Evolutionary conservation across 2,329 filamentous ascomycete genomes (phyloP).

Genomic region (Dryadomyces quercus-mongolicae): DNA sequence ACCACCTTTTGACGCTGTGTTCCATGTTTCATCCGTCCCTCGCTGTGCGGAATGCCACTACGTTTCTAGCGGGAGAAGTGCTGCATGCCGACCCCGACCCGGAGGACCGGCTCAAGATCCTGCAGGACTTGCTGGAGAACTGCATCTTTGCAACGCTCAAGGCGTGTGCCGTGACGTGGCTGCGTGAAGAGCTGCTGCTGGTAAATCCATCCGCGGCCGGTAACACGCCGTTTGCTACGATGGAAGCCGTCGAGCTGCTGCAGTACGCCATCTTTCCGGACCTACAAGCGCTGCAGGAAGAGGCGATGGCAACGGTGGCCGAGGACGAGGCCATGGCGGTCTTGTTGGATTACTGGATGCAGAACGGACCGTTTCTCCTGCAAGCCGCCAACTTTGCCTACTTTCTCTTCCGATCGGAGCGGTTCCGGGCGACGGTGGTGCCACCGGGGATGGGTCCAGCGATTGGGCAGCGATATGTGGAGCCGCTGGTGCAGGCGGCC

Average conservation of each 20-base stretch:
- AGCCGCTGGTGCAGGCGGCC: conserved; percentile 34
- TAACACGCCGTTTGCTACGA: conserved; percentile 30
- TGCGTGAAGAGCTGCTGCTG: conserved; percentile 48
- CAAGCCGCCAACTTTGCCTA: conserved; percentile 50
- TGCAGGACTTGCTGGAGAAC: conserved; percentile 53
- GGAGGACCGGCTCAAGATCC: conserved; percentile 44
- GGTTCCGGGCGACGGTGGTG: conserved; percentile 30
- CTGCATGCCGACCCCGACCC: conserved; percentile 49
- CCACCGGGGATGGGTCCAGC: conserved; percentile 44
- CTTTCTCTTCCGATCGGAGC: conserved; percentile 36
- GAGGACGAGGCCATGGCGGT: conserved; percentile 17
- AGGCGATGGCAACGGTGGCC: conserved; percentile 14
- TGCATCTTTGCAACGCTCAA: conserved; percentile 52
- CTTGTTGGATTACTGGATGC: conserved; percentile 37
- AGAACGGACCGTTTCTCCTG: conserved; percentile 41
- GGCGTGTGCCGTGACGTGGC: conserved; percentile 50
- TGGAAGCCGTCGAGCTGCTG: conserved; percentile 45
- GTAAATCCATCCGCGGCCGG: conserved; percentile 9
- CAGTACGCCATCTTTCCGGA: conserved; percentile 51
- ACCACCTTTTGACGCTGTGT: conserved; percentile 45
- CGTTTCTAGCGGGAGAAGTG: conserved; percentile 37
- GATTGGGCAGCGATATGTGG: conserved; percentile 45
- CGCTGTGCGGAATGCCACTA: conserved; percentile 42
- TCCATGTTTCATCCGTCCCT: conserved; percentile 45
- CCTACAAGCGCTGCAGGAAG: conserved; percentile 32